phyloP scores from a whole-genome alignment of 805 yeast species.

The Metschnikowia lunata region DNA sequence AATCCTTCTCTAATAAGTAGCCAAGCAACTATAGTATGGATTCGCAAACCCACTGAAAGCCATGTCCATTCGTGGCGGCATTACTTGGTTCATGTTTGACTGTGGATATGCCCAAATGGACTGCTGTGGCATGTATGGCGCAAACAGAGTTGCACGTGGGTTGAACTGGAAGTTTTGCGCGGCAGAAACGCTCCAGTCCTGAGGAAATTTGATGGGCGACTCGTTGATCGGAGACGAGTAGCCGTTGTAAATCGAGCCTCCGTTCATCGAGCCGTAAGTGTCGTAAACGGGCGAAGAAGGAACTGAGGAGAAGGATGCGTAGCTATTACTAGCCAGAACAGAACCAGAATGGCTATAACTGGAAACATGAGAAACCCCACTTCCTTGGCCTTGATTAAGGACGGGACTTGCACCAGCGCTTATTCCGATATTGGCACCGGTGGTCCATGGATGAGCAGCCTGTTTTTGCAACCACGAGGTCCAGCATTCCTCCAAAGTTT shows the following conservation, averaged over 20 bases:
- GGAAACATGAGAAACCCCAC: not conserved
- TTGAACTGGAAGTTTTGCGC: constrained; percentile 3
- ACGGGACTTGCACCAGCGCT: not conserved
- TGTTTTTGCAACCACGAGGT: constrained; percentile 38
- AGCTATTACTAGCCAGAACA: constrained; percentile 1
- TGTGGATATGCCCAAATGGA: constrained; percentile 25
- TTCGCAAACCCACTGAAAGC: constrained; percentile 28
- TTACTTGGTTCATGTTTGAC: constrained; percentile 16
- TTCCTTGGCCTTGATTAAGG: not conserved
- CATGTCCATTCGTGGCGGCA: constrained; percentile 11
- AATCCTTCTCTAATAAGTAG: constrained; percentile 5
- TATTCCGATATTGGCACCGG: not conserved
- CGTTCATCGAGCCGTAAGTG: constrained; percentile 6
- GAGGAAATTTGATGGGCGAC: constrained; percentile 23
- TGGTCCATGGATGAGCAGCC: too few relatives aligned
- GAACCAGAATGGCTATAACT: constrained; percentile 1
- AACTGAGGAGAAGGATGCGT: constrained; percentile 9
- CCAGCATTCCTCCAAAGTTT: constrained; percentile 44
- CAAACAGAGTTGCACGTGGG: constrained; percentile 1
- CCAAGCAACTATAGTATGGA: constrained; percentile 32
- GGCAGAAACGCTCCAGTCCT: constrained; percentile 14
- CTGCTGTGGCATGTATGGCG: constrained; percentile 8
- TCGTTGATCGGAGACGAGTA: constrained; percentile 24
- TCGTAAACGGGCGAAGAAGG: constrained; percentile 22
- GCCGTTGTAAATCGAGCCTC: constrained; percentile 16